These are phyloP conservation scores for Leccinum obscurum DNA, from an alignment of 768 basidiomycete species.

Conservation along the genomic window DNA sequence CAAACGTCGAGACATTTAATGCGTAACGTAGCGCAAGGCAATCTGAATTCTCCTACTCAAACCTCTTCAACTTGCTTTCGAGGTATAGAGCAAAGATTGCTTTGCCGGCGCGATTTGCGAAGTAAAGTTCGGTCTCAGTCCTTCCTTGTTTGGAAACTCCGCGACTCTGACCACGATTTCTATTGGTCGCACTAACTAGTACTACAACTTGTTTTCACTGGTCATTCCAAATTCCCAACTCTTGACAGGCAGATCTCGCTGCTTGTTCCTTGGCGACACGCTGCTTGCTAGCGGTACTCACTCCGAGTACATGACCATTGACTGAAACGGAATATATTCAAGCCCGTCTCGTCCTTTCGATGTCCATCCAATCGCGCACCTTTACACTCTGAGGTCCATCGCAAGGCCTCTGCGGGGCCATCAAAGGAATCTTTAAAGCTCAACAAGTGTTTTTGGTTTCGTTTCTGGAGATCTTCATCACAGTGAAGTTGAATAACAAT, in stretches of 20 bases:
- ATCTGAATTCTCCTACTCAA: background rate
- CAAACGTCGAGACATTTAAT: constrained; percentile 39
- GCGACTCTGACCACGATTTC: constrained; percentile 14
- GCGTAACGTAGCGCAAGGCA: background rate
- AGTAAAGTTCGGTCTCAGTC: background rate
- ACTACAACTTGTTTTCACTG: background rate
- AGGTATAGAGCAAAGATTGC: background rate
- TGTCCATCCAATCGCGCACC: constrained; percentile 36
- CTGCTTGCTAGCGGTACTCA: constrained; percentile 39
- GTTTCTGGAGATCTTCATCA: constrained; percentile 39
- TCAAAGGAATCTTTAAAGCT: constrained; percentile 40
- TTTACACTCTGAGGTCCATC: constrained; percentile 60
- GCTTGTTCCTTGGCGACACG: constrained; percentile 49
- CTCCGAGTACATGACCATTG: constrained; percentile 46
- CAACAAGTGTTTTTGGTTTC: constrained; percentile 32
- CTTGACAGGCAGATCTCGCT: constrained; percentile 44
- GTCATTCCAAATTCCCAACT: constrained; percentile 22
- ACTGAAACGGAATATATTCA: constrained; percentile 37
- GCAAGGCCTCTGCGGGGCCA: constrained; percentile 43
- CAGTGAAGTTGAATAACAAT: background rate
- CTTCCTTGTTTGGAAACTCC: constrained; percentile 30
- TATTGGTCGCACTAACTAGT: background rate
- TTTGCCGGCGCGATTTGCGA: constrained; percentile 7
- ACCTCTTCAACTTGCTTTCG: background rate
- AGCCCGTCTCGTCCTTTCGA: background rate